phyloP scores from a whole-genome alignment of 768 basidiomycete genomes.

The Mycena filopes region DNA sequence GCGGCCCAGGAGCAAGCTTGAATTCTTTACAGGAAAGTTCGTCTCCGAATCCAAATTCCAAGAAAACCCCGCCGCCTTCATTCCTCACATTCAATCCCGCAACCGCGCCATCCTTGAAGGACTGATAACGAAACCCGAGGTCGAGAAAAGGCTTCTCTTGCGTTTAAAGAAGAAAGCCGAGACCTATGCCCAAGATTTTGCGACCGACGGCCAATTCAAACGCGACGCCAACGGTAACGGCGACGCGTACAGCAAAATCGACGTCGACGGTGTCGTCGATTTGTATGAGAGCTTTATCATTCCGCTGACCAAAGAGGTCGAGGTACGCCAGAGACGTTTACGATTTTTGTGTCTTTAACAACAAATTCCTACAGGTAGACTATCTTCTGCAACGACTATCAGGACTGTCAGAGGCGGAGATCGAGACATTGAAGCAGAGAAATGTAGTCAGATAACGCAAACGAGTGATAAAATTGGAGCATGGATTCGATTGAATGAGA shows the following conservation, averaged over 20 bases:
- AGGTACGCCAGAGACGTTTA: conserved; percentile 65
- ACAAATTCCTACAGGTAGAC: conserved; percentile 71
- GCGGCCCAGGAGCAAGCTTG: neutral
- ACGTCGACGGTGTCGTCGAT: conserved; percentile 92
- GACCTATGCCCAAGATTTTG: conserved; percentile 86
- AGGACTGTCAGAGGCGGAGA: conserved; percentile 83
- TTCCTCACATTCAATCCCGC: conserved; percentile 88
- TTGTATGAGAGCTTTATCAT: conserved; percentile 97
- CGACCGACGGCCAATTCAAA: conserved; percentile 63
- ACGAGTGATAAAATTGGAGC: neutral
- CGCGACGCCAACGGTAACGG: conserved; percentile 49
- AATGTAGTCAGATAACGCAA: conserved; percentile 27
- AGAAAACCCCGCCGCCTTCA: conserved; percentile 85
- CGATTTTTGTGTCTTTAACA: neutral
- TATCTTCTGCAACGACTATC: conserved; percentile 93
- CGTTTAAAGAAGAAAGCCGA: conserved; percentile 88
- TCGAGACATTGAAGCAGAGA: conserved; percentile 65
- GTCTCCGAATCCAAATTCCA: conserved; percentile 98
- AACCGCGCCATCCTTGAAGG: conserved; percentile 83
- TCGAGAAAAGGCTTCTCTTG: conserved; percentile 85
- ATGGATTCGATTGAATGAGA: conserved; percentile 1
- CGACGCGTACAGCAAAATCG: conserved; percentile 72
- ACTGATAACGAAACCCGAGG: conserved; percentile 97
- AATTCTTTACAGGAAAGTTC: conserved; percentile 82
- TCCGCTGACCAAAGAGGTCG: conserved; percentile 96